Conservation (phyloP, 805 yeast species). For the Wickerhamomyces subpelliculosus region DNA sequence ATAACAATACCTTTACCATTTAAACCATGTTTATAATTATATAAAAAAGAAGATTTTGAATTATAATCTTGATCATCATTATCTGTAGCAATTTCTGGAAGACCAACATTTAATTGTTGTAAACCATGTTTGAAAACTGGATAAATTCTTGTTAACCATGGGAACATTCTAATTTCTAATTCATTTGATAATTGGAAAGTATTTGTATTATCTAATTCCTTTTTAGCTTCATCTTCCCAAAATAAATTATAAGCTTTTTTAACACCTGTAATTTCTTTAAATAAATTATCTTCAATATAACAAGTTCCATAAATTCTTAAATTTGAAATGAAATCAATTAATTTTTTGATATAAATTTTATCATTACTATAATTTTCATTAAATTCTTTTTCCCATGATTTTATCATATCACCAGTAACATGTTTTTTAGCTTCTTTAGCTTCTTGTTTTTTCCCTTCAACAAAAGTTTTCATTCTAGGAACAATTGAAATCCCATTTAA, state of each 20-base stretch:
- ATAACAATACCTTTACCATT: constrained; percentile 25
- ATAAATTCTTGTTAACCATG: constrained; percentile 30
- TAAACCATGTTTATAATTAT: constrained; percentile 13
- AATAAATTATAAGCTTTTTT: constrained; percentile 1
- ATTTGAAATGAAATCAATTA: constrained; percentile 10
- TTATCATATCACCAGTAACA: background rate
- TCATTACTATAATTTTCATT: background rate
- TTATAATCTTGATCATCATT: constrained; percentile 1
- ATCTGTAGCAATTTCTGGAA: constrained; percentile 12
- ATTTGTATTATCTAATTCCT: background rate
- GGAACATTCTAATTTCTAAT: constrained; percentile 29
- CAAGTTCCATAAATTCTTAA: constrained; percentile 18
- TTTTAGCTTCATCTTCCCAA: constrained; percentile 8
- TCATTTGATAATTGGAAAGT: constrained; percentile 21
- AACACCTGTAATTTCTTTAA: constrained; percentile 3
- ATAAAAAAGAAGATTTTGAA: constrained; percentile 13
- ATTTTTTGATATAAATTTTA: constrained; percentile 3
- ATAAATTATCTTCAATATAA: constrained; percentile 10
- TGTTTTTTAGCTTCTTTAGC: constrained; percentile 25
- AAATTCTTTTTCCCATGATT: background rate
- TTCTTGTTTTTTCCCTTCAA: constrained; percentile 7
- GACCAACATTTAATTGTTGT: constrained; percentile 20
- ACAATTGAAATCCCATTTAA: background rate
- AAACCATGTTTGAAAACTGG: constrained; percentile 28
- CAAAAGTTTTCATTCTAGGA: background rate